Percentiles rank a stretch among this genome's conserved stretches.
Evolutionary conservation across 345 rosid genomes (phyloP).

Genomic region (Sisymbrium altissimum): DNA sequence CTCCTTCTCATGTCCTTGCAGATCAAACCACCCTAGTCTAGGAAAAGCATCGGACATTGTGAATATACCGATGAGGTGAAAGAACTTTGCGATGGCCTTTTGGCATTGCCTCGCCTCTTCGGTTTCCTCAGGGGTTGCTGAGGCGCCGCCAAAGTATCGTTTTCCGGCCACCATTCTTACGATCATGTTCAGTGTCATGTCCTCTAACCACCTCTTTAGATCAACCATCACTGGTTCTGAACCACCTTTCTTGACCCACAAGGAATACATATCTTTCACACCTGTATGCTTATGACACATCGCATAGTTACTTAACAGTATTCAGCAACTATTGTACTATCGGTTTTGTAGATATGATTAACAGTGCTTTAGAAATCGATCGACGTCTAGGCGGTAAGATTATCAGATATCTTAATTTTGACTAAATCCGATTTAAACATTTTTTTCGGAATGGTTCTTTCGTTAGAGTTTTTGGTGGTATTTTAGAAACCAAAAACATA

Average conservation of each 20-base stretch:
- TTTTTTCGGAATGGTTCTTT: too few species aligned
- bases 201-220: conserved; percentile 42
- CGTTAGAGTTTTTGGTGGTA: not conserved
- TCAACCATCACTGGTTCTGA: conserved; percentile 36
- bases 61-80: conserved; percentile 48
- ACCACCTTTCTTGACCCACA: conserved; percentile 24
- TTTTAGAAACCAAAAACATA: not conserved
- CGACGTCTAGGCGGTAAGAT: too few species aligned
- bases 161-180: conserved; percentile 56
- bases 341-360: too few species aligned
- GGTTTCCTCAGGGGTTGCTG: conserved; percentile 9
- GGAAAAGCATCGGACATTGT: conserved; percentile 61
- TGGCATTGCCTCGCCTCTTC: conserved; percentile 39
- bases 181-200: conserved; percentile 41
- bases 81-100: conserved; percentile 38
- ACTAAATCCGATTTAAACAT: too few species aligned
- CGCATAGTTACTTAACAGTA: not conserved
- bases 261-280: conserved; percentile 35
- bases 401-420: too few species aligned
- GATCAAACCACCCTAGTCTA: conserved; percentile 49
- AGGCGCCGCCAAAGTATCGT: conserved; percentile 28
- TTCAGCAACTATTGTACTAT: not conserved
- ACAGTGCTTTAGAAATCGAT: too few species aligned
- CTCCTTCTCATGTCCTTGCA: conserved; percentile 50
- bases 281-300: conserved; percentile 21